phyloP scores from a whole-genome alignment of 768 basidiomycete genomes.

The Termitomyces sp. region DNA sequence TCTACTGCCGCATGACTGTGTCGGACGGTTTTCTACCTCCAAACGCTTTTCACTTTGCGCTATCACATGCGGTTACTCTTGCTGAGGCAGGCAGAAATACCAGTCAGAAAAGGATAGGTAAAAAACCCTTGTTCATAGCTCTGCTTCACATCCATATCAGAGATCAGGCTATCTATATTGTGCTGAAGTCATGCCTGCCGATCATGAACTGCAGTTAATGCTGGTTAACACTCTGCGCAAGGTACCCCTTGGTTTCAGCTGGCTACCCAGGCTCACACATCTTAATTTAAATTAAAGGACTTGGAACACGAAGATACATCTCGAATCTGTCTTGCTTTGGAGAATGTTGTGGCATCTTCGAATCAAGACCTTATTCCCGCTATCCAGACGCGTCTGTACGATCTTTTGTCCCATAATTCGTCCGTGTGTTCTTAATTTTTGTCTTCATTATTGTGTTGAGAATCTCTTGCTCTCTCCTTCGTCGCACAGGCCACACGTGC shows the following conservation, averaged over 20 bases:
- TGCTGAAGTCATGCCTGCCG: constrained; percentile 58
- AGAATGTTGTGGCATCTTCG: constrained; percentile 55
- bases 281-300: constrained; percentile 42
- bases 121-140: constrained; percentile 2
- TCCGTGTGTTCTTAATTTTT: constrained; percentile 40
- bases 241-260: constrained; percentile 26
- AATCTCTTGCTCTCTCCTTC: constrained; percentile 8
- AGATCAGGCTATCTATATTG: constrained; percentile 74
- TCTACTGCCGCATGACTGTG: constrained; percentile 60
- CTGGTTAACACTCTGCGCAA: constrained; percentile 83
- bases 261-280: background rate
- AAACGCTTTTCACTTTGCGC: constrained; percentile 60
- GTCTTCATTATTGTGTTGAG: constrained; percentile 2
- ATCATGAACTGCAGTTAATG: constrained; percentile 75
- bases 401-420: constrained; percentile 69
- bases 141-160: background rate
- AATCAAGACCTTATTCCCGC: constrained; percentile 73
- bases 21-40: constrained; percentile 33
- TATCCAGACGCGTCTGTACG: constrained; percentile 56
- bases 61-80: constrained; percentile 70
- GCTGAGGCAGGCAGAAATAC: constrained; percentile 62
- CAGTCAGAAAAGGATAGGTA: constrained; percentile 66
- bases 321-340: constrained; percentile 67
- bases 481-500: constrained; percentile 45
- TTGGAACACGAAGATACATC: constrained; percentile 52